Conservation (phyloP, 2,329 filamentous ascomycete genomes). For the Dissoconium aciculare region DNA sequence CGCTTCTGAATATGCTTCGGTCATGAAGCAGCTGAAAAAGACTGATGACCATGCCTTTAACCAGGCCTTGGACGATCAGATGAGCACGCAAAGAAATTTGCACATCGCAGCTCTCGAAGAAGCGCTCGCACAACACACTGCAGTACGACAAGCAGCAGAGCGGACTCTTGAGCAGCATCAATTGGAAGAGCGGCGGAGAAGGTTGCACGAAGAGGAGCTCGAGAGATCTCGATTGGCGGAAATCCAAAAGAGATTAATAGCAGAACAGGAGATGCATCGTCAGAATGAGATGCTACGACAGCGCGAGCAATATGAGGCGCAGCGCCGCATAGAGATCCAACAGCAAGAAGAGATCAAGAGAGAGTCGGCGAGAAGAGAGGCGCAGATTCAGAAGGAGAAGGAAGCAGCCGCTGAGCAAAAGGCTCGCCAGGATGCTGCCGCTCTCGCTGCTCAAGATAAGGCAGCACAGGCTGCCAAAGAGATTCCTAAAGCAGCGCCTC, state of each 20-base stretch:
- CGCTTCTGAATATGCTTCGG: too few relatives aligned
- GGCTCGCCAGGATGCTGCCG: conserved; percentile 4
- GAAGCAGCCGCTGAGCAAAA: conserved; percentile 4
- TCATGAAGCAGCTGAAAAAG: background rate
- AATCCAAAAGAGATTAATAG: conserved; percentile 7
- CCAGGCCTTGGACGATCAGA: conserved; percentile 9
- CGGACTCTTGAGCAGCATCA: conserved; percentile 8
- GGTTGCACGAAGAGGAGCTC: conserved; percentile 7
- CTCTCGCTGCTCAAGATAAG: conserved; percentile 3
- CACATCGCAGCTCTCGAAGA: conserved; percentile 12
- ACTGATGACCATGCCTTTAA: conserved; percentile 9
- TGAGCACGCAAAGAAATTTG: conserved; percentile 8
- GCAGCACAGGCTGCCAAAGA: conserved; percentile 4
- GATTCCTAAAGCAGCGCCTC: conserved; percentile 2
- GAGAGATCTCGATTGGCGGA: conserved; percentile 7
- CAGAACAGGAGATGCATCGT: conserved; percentile 5
- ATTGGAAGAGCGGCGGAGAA: conserved; percentile 8
- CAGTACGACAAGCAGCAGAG: conserved; percentile 9
- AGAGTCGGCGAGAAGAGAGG: conserved; percentile 3
- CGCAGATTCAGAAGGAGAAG: conserved; percentile 3
- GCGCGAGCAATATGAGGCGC: conserved; percentile 2
- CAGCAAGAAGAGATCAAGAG: conserved; percentile 1
- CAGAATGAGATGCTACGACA: conserved; percentile 7
- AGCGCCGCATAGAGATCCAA: conserved; percentile 3
- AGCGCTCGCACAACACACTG: conserved; percentile 10